These are phyloP conservation scores for Oropetium thomaeum DNA, from an alignment of 176 grass and related monocot species.

Conservation along the genomic window DNA sequence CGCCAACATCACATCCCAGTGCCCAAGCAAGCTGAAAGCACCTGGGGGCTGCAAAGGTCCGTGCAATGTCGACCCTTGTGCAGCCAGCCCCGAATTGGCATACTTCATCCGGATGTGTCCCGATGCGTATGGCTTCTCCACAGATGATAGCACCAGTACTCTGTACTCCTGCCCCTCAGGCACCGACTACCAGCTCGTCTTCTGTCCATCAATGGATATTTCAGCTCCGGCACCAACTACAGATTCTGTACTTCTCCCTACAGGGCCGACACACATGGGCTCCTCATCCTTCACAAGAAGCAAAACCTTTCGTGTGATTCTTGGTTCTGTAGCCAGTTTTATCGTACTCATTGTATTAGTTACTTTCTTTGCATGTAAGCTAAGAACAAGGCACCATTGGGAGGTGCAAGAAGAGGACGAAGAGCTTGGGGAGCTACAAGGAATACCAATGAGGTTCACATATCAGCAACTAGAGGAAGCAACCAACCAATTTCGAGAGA, in stretches of 20 bases:
- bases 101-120: slow-evolving; percentile 35
- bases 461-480: slow-evolving; percentile 26
- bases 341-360: neutral
- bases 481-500: neutral
- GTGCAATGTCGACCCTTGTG: slow-evolving; percentile 21
- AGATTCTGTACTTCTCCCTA: neutral
- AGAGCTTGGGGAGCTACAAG: slow-evolving; percentile 1
- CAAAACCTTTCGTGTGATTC: neutral
- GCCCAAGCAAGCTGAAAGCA: slow-evolving; percentile 23
- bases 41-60: slow-evolving; percentile 28
- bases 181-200: slow-evolving; percentile 34
- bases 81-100: neutral
- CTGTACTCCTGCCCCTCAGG: slow-evolving; percentile 21
- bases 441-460: slow-evolving; percentile 6
- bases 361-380: neutral
- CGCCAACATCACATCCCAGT: slow-evolving; percentile 20
- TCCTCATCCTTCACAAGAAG: neutral
- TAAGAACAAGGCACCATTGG: neutral
- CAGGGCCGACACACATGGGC: neutral
- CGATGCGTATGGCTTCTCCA: slow-evolving; percentile 22
- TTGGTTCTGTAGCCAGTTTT: neutral
- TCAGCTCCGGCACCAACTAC: neutral
- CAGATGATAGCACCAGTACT: neutral
- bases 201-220: slow-evolving; percentile 27
- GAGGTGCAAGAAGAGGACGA: neutral